Conservation (phyloP, 2,329 filamentous ascomycete species). For the Clonostachys sp. region DNA sequence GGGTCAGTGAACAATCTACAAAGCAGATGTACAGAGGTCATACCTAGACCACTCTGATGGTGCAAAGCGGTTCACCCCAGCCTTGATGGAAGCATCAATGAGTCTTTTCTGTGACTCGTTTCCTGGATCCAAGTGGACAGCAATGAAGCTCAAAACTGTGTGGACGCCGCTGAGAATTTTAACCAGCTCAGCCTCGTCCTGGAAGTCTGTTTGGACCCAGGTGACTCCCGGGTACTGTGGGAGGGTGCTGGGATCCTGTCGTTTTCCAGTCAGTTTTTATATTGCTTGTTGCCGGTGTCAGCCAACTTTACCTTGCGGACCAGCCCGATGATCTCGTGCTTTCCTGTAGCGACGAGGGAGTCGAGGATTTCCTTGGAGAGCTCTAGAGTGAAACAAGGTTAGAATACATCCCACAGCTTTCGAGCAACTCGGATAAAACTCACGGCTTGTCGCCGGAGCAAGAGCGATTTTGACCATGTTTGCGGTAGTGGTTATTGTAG, state of each 20-base stretch:
- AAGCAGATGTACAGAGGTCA: background rate
- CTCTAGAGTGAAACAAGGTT: background rate
- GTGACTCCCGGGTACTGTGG: background rate
- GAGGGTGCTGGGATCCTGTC: background rate
- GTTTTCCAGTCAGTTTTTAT: background rate
- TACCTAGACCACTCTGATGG: conserved; percentile 52
- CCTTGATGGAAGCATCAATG: conserved; percentile 51
- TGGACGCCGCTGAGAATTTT: conserved; percentile 30
- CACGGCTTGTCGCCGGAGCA: background rate
- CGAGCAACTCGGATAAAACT: background rate
- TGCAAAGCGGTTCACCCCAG: conserved; percentile 55
- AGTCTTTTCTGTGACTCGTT: conserved; percentile 30
- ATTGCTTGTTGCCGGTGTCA: background rate
- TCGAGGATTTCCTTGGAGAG: conserved; percentile 1
- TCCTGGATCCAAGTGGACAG: conserved; percentile 20
- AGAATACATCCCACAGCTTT: background rate
- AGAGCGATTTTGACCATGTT: conserved; percentile 1
- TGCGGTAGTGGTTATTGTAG: too few relatives aligned
- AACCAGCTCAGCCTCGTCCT: background rate
- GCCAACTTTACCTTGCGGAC: background rate
- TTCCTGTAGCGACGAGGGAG: background rate
- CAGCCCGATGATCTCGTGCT: background rate
- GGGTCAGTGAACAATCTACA: background rate
- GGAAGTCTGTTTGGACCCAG: background rate
- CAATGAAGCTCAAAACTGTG: conserved; percentile 47